Base-by-base conservation (phyloP, 108 stramenopile genomes). In the Cyclotella baltica region DNA sequence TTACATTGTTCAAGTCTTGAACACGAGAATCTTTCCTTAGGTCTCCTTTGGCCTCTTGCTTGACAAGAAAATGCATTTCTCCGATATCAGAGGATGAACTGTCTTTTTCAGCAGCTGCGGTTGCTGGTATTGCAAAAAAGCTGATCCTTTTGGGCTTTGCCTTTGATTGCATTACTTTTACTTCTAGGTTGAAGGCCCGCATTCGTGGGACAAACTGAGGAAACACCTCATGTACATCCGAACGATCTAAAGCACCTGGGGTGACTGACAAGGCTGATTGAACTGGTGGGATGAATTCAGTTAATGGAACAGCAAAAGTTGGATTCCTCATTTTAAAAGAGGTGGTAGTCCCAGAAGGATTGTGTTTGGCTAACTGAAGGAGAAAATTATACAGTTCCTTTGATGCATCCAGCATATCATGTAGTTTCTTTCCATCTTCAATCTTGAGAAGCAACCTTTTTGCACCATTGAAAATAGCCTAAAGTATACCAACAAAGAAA, bases 21-120 rank as follows among this genome's bases (percentile, higher is more conserved):
- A 99, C 94, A 51, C 98, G 90, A 31, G 98, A 96, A 77, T 99
- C 99, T 88, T 99, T 99, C 28, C 99, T 85, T 33, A 99, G 88
- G 72, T 99, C 99, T 11, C 99, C 99, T 68, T 96, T 93, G 23
- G 87, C 91, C 75, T 99, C 99, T 78, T 97, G 91, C 83, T 99
- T 99, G 36, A 98, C 95, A 28, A 99, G 89, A 64, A 99, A 98
- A 62, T 96, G 93, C 65, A 96, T 64, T 72, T 96, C 93, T 23
- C 94, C 92, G 37, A 88, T 78, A 72, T 94, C 90, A 38, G 29
- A 23, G 31, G 70, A 35, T 38, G 75, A 20, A 2, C 63, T 29
- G 47, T 33, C 75, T 48, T 16, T 35, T 9, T 40, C 63, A 19
- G 81, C 65, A 4, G 76, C 75, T 10, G 65, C 66, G 2, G 71